phyloP scores from a whole-genome alignment of 768 basidiomycete species.

The Rhodotorula toruloides region DNA sequence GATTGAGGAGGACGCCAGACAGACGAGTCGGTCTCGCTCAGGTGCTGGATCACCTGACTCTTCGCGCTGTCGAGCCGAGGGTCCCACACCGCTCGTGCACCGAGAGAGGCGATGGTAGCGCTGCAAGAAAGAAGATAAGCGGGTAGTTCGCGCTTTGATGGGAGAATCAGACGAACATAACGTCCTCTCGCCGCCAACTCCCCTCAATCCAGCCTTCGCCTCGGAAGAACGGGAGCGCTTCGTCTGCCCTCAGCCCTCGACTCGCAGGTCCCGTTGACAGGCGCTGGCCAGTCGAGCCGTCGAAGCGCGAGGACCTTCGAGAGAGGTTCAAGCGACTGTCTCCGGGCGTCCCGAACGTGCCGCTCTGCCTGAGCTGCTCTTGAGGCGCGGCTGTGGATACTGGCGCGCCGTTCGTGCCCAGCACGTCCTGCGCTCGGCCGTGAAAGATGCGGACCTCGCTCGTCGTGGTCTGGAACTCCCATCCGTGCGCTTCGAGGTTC shows the following conservation, averaged over 20 bases:
- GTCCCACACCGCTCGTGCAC: constrained; percentile 22
- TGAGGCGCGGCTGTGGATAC: too few relatives aligned
- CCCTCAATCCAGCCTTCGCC: constrained; percentile 37
- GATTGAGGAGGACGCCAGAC: neutral
- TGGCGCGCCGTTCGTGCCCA: too few relatives aligned
- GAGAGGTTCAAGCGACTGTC: too few relatives aligned
- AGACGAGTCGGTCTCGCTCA: constrained; percentile 13
- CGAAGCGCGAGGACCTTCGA: too few relatives aligned
- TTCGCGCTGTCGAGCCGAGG: constrained; percentile 11
- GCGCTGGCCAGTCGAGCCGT: too few relatives aligned
- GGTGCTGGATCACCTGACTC: constrained; percentile 1
- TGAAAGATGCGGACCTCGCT: constrained; percentile 25
- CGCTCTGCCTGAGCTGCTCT: too few relatives aligned
- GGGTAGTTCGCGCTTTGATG: neutral
- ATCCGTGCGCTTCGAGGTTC: constrained; percentile 25
- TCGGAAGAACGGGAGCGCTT: constrained; percentile 26
- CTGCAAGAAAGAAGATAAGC: neutral
- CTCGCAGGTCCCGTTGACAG: neutral
- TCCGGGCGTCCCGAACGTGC: too few relatives aligned
- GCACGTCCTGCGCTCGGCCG: neutral
- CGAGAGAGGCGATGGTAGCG: constrained; percentile 18
- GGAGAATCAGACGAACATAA: constrained; percentile 7
- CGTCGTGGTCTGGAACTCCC: constrained; percentile 13
- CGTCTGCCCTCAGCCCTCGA: constrained; percentile 21
- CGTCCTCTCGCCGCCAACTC: constrained; percentile 25